phyloP scores from a whole-genome alignment of 192 early-diverging fungal species.

The Backusella mclennaniae region DNA sequence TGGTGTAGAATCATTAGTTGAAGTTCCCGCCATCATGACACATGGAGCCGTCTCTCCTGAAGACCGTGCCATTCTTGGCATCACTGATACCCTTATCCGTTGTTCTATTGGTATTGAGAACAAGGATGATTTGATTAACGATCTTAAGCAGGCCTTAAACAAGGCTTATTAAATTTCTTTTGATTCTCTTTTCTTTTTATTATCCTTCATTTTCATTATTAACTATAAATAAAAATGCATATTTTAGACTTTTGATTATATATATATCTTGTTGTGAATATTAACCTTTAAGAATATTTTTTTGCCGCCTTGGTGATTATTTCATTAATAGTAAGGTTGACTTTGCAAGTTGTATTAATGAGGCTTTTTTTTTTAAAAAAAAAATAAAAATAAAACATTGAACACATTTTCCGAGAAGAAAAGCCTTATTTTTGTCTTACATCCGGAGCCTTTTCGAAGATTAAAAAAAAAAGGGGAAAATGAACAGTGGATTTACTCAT shows the following conservation, averaged over 20 bases:
- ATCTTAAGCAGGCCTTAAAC: constrained; percentile 69
- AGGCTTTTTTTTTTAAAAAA: neutral
- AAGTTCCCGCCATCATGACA: constrained; percentile 95
- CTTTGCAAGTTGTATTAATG: no score
- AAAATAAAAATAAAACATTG: neutral
- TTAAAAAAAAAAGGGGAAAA: neutral
- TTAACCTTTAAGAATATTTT: neutral
- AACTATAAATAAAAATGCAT: constrained; percentile 1
- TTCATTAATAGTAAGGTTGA: no score
- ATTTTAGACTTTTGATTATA: neutral
- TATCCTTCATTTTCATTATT: neutral
- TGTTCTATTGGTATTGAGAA: constrained; percentile 95
- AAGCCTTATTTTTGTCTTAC: neutral
- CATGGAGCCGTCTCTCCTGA: constrained; percentile 89
- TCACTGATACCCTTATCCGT: constrained; percentile 92
- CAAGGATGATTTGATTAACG: constrained; percentile 79
- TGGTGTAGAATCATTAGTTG: constrained; percentile 92
- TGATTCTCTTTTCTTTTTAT: neutral
- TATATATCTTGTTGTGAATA: neutral
- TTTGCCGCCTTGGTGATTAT: neutral
- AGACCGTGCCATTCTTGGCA: constrained; percentile 79
- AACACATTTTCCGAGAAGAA: neutral
- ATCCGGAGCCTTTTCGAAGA: neutral
- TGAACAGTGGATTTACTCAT: no score
- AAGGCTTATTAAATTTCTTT: constrained; percentile 34